phyloP scores from a whole-genome alignment of 2,329 filamentous ascomycete species.

The Dothiorella sarmentorum region DNA sequence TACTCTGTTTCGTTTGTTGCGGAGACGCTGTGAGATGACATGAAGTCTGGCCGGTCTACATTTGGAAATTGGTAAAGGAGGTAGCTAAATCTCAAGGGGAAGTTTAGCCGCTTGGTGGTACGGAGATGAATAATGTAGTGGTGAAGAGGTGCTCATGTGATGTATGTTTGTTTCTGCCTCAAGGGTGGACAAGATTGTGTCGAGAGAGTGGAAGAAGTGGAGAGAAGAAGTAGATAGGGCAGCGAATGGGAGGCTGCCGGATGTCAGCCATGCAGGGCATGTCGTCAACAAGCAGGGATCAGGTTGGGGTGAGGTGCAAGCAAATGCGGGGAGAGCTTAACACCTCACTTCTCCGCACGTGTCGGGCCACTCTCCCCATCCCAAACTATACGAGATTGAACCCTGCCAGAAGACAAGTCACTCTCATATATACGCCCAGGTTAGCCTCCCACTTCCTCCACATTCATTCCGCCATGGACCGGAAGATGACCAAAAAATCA shows the following conservation, averaged over 20 bases:
- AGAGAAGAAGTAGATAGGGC: background rate
- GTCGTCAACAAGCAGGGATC: background rate
- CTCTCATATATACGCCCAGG: background rate
- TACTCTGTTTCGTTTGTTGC: no score
- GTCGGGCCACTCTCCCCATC: background rate
- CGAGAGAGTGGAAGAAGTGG: no score
- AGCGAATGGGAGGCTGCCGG: background rate
- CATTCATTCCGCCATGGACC: background rate
- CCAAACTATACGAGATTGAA: background rate
- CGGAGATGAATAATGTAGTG: no score
- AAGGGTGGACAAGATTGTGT: no score
- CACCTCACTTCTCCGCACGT: background rate
- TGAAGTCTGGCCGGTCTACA: no score
- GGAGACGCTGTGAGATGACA: no score
- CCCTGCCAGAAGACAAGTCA: background rate
- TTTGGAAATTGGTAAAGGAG: no score
- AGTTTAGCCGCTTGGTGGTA: no score
- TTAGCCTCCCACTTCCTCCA: background rate
- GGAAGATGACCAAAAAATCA: background rate
- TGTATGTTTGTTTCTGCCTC: no score
- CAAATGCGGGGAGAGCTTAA: conserved; percentile 14
- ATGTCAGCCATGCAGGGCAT: background rate
- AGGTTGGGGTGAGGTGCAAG: background rate
- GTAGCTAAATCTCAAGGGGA: no score
- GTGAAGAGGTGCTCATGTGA: no score